Percentiles rank a stretch among this genome's conserved stretches.
Conservation (phyloP, 768 basidiomycete species). For the Boletus patriciae region DNA sequence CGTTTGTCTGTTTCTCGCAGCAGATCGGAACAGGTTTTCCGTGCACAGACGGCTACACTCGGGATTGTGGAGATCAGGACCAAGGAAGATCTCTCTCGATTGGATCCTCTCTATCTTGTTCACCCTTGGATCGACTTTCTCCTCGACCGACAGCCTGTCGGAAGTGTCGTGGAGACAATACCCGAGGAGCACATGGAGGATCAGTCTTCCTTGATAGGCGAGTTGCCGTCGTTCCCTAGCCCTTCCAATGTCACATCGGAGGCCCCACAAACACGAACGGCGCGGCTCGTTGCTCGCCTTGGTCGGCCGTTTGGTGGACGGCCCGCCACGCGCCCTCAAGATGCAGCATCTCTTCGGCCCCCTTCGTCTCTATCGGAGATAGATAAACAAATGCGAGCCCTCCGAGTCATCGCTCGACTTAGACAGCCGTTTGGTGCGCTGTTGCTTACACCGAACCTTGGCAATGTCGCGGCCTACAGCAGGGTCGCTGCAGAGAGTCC, state of each 20-base stretch:
- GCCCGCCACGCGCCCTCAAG: no score
- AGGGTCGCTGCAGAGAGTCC: background rate
- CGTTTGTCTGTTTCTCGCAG: background rate
- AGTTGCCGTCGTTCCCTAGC: background rate
- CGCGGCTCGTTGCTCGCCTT: background rate
- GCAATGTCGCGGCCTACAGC: background rate
- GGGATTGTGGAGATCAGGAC: background rate
- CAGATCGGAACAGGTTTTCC: background rate
- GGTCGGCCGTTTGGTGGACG: background rate
- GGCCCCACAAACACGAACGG: background rate
- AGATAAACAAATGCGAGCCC: background rate
- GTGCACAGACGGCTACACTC: background rate
- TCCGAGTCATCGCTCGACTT: background rate
- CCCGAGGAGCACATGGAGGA: background rate
- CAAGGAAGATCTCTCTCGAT: background rate
- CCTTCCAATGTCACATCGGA: background rate
- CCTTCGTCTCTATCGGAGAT: background rate
- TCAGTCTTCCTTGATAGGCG: background rate
- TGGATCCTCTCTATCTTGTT: background rate
- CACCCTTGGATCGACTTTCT: slow-evolving; percentile 1
- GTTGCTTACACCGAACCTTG: background rate
- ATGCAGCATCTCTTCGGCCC: background rate
- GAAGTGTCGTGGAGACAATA: background rate
- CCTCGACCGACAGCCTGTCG: background rate
- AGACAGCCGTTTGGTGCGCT: background rate